Evolutionary conservation across 148 eudicot genomes (phyloP).

Genomic region (Rhododendron ovatum): DNA sequence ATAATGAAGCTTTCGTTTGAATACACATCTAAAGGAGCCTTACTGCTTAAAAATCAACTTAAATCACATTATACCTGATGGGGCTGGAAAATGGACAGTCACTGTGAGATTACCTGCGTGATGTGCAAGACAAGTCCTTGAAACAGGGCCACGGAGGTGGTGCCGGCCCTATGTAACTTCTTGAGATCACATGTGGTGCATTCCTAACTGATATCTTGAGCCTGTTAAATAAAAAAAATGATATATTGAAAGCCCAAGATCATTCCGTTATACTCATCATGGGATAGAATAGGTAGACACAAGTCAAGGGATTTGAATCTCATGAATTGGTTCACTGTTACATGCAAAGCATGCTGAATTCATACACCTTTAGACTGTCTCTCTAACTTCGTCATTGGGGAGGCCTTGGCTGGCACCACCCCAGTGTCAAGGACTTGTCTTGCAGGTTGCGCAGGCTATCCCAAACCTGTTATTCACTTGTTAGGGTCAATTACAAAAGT

Average conservation of each 20-base stretch:
- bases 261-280: background rate
- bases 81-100: background rate
- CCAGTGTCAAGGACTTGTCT: background rate
- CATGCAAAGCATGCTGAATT: background rate
- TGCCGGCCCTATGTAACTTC: background rate
- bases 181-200: background rate
- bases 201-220: background rate
- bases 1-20: background rate
- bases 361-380: background rate
- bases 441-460: background rate
- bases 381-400: background rate
- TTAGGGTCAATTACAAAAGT: slow-evolving; percentile 86
- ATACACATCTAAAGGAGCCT: background rate
- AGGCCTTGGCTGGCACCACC: background rate
- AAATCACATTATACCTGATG: background rate
- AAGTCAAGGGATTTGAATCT: background rate
- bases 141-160: background rate
- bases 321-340: background rate
- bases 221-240: no score
- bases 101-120: background rate
- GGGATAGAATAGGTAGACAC: background rate
- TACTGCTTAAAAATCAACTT: background rate
- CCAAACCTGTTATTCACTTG: slow-evolving; percentile 73
- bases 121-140: background rate
- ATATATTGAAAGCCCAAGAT: background rate